Base-by-base conservation (phyloP, 345 rosid species). In the Eutrema heterophyllum region DNA sequence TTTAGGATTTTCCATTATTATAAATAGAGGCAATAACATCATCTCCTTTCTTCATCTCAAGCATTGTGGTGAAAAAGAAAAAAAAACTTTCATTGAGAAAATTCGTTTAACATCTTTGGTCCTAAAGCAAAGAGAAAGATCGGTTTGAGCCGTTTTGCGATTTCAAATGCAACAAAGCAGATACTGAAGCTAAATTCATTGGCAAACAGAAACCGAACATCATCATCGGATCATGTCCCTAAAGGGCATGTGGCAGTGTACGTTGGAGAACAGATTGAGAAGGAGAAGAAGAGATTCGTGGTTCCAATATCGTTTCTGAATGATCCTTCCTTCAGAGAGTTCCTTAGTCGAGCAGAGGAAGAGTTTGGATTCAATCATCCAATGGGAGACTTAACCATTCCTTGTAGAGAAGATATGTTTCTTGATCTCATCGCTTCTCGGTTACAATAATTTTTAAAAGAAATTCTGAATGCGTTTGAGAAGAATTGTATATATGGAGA, bases 341-440 rank as follows among this genome's bases (percentile, higher is more conserved):
- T 84, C 55, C 81, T 86, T n/a, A 74, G 78, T 18, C 32, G 61
- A 55, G 83, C 82, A 26, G 83, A 86, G 65, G 86, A 86, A 54
- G 87, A 86, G 80, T 82, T 82, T 38, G 86, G 83, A 38, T 86
- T 78, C 62, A 30, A 81, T 60, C 86, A 84, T 64, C 86, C 84
- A 13, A 75, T 67, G 86, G 85, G 88, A 12, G 81, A 83, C 24
- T 68, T 85, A 52, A 85, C 84, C 2, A 74, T 84, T 46, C 86
- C 86, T 8, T 84, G 85, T 72, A 64, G 48, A 67, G 83, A 84
- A 73, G 80, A 80, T 4, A 59, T 60, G 21, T 82, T 80, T 63
- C 58, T 78, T 43, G 49, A 62, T 67, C 70, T 82, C 53, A 67
- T 73, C 1, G 64, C 84, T 74, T 78, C 80, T 69, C 44, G 65